Conservation (phyloP, 768 basidiomycete genomes). For the Pleurotus tuoliensis region DNA sequence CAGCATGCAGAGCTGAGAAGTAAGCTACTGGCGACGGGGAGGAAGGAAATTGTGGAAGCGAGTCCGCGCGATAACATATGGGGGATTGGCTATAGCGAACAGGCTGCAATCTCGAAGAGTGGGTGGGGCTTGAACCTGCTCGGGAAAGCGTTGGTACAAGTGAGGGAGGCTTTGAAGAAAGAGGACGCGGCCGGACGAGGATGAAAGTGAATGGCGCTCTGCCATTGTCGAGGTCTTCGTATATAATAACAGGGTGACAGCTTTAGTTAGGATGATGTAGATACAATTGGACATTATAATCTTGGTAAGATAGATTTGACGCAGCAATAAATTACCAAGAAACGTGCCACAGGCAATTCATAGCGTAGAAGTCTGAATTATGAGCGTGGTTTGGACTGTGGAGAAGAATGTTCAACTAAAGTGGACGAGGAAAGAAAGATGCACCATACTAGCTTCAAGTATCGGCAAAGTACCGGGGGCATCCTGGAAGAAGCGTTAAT, state of each 20-base stretch:
- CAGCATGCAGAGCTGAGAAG: constrained; percentile 39
- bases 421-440: too few species aligned
- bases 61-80: constrained; percentile 61
- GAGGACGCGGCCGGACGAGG: constrained; percentile 12
- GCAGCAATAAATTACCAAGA: too few species aligned
- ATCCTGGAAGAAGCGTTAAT: constrained; percentile 29
- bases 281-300: too few species aligned
- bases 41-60: constrained; percentile 49
- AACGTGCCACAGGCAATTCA: too few species aligned
- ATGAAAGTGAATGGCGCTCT: too few species aligned
- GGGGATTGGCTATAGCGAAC: constrained; percentile 55
- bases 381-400: background rate
- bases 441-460: background rate
- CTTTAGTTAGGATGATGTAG: too few species aligned
- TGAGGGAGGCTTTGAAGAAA: constrained; percentile 29
- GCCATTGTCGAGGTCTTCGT: too few species aligned
- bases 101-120: constrained; percentile 37
- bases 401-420: background rate
- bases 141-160: constrained; percentile 43
- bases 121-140: constrained; percentile 58
- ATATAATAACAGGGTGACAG: too few species aligned
- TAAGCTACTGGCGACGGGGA: constrained; percentile 44
- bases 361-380: background rate
- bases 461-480: constrained; percentile 15
- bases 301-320: too few species aligned